Conservation (phyloP, 768 basidiomycete genomes). For the Coprinellus micaceus region DNA sequence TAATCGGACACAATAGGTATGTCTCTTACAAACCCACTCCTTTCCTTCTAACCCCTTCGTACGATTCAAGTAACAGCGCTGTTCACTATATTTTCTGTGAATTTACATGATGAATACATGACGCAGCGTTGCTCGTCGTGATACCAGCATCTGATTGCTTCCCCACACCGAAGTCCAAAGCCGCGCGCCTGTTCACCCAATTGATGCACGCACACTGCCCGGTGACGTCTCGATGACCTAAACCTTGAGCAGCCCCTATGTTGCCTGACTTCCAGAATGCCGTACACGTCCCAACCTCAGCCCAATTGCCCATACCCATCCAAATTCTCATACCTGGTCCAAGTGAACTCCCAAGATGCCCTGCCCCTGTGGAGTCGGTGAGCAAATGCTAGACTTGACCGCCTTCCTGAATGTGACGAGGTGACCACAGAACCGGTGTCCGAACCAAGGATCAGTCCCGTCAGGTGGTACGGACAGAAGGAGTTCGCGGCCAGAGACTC, state of each 20-base stretch:
- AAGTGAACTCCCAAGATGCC: no score
- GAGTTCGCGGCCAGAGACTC: not conserved
- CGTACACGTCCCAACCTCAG: no score
- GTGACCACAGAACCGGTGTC: not conserved
- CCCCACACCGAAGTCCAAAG: not conserved
- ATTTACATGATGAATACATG: conserved; percentile 7
- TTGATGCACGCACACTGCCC: not conserved
- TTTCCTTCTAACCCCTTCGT: not conserved
- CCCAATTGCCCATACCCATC: no score
- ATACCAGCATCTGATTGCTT: not conserved
- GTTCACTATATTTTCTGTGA: not conserved
- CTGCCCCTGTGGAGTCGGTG: not conserved
- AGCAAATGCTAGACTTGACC: conserved; percentile 7
- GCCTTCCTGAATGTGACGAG: conserved; percentile 10
- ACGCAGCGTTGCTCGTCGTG: not conserved
- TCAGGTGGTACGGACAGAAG: conserved; percentile 7
- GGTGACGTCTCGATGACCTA: not conserved
- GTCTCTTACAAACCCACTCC: not conserved
- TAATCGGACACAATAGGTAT: conserved; percentile 1
- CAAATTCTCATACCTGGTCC: no score
- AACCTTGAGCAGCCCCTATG: not conserved
- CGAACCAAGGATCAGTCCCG: conserved; percentile 4
- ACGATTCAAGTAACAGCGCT: no score
- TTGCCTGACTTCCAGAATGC: not conserved
- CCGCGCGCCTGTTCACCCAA: no score